Base-by-base conservation (phyloP, 2,329 filamentous ascomycete genomes). In the Cladosporium sp. region DNA sequence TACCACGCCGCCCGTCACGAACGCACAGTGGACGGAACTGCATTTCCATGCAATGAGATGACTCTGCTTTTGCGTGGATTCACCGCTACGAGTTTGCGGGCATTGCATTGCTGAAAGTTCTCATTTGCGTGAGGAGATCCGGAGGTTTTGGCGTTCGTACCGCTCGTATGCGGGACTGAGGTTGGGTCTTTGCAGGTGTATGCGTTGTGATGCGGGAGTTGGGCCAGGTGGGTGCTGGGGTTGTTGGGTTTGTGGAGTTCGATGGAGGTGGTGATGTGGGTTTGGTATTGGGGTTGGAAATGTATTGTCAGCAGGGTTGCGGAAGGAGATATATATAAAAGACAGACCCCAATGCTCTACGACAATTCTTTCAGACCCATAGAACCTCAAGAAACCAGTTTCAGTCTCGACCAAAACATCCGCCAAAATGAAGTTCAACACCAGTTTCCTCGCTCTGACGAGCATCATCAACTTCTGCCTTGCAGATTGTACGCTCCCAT, bases 361-460 rank as follows among this genome's bases (percentile, higher is more conserved):
- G 16, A 35, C 15, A 9, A 2, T 12, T 5, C 19, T 33, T 8
- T 38, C 11, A 22, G 11, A 38, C 36, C 3, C 11, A 2, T 15
- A 38, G 7, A 12, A 20, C 7, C 16, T 19, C 38, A 11, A 13
- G 4, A 12, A 13, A 7, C 22, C 38, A 15, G 16, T 27, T 22
- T 11, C 8, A 20, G 7, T 3, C 15, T 9, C 35, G 15, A 6
- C 16, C 16, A 38, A 5, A 8, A 20, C 36, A 22, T 7, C 20
- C 36, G 9, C 16, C 36, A 38, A 5, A 8, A 48, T 48, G 45
- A 48, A 40, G 45, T 22, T 48, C 36, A 22, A 25, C 7, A 13
- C 38, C 4, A 16, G 13, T 19, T 22, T 22, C 13, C 20, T 48
- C 45, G 36, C 45, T n/a, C 9, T 48, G 8, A 27, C 45, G 16